phyloP scores from a whole-genome alignment of 257 asterid species.

The Capsicum rhomboideum region DNA sequence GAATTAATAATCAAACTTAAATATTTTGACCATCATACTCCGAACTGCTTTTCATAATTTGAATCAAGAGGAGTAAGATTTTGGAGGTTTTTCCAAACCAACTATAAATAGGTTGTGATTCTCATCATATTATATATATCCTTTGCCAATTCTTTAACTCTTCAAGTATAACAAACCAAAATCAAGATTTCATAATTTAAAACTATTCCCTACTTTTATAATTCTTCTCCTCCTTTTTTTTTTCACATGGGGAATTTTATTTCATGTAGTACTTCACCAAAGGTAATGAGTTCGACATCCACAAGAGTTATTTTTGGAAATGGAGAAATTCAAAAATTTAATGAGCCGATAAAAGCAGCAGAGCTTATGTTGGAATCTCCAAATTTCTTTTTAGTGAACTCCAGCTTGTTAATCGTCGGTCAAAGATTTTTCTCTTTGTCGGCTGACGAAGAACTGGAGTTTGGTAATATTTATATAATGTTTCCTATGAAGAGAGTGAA shows the following conservation, averaged over 20 bases:
- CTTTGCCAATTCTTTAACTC: not conserved
- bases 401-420: slow-evolving; percentile 36
- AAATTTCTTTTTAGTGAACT: slow-evolving; percentile 36
- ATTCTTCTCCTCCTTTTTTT: not conserved
- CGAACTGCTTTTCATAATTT: too few species aligned
- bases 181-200: not conserved
- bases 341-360: slow-evolving; percentile 55
- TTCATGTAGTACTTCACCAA: slow-evolving; percentile 36
- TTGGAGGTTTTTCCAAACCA: not conserved
- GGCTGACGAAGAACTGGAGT: slow-evolving; percentile 59
- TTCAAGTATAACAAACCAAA: not conserved
- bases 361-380: slow-evolving; percentile 73
- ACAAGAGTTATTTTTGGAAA: slow-evolving; percentile 53
- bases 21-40: not conserved
- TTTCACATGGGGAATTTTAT: slow-evolving; percentile 55
- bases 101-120: not conserved
- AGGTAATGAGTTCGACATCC: slow-evolving; percentile 23
- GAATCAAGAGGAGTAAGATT: not conserved
- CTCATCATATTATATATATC: not conserved
- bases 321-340: slow-evolving; percentile 53
- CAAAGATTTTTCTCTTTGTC: slow-evolving; percentile 47
- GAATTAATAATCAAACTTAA: not conserved
- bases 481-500: slow-evolving; percentile 47
- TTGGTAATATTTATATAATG: slow-evolving; percentile 48
- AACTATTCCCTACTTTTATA: not conserved